phyloP scores from a whole-genome alignment of 495 filamentous ascomycete genomes.

The Aspergillus nanangensis region DNA sequence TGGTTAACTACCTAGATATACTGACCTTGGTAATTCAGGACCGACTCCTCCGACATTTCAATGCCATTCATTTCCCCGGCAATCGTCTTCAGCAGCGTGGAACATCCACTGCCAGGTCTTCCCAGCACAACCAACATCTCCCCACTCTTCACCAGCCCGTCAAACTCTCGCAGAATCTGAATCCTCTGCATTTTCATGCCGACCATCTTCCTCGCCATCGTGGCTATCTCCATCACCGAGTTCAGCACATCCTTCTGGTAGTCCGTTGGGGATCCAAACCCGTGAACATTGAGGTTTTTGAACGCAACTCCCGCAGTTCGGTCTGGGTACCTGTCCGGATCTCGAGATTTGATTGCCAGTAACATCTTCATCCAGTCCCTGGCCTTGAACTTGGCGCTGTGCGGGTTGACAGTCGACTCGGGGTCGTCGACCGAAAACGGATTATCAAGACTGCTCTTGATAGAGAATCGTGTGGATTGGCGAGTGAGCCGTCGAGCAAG shows the following conservation, averaged over 20 bases:
- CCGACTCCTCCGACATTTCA: conserved; percentile 52
- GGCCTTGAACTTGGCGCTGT: conserved; percentile 21
- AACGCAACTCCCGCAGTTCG: conserved; percentile 26
- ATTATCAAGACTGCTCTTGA: conserved; percentile 13
- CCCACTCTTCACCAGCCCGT: conserved; percentile 65
- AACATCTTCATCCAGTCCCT: conserved; percentile 27
- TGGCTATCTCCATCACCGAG: conserved; percentile 51
- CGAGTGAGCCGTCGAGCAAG: conserved; percentile 16
- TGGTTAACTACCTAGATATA: neutral
- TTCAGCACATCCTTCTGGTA: conserved; percentile 78
- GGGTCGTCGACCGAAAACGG: conserved; percentile 13
- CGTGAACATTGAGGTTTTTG: conserved; percentile 67
- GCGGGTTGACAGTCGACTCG: conserved; percentile 23
- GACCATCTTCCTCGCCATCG: conserved; percentile 34
- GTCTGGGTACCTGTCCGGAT: conserved; percentile 17
- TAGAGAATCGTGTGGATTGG: conserved; percentile 14
- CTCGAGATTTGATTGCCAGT: conserved; percentile 16
- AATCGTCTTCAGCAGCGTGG: conserved; percentile 67
- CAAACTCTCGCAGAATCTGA: conserved; percentile 66
- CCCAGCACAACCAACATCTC: conserved; percentile 81
- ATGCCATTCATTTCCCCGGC: conserved; percentile 68
- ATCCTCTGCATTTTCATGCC: conserved; percentile 50
- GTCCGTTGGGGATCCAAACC: conserved; percentile 68
- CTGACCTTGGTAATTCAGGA: conserved; percentile 66
- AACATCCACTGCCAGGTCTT: conserved; percentile 63